phyloP scores from a whole-genome alignment of 768 basidiomycete genomes.

The Mrakia blollopis region DNA sequence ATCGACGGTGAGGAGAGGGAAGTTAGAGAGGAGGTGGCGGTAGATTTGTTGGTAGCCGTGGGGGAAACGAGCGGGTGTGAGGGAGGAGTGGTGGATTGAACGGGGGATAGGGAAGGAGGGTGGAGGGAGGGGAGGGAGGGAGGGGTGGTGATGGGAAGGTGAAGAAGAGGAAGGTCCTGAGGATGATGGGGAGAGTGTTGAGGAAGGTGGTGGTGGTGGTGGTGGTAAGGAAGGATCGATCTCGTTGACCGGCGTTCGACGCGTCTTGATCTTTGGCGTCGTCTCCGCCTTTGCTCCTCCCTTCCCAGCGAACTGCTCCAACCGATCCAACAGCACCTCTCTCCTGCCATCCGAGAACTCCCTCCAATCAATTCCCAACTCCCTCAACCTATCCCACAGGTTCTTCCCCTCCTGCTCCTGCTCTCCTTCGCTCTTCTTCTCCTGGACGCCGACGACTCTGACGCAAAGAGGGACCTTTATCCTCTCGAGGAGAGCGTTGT shows the following conservation, averaged over 20 bases:
- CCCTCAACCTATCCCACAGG: background rate
- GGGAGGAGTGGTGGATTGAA: constrained; percentile 1
- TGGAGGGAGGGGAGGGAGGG: background rate
- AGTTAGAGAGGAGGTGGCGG: constrained; percentile 13
- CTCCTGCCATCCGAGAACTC: constrained; percentile 7
- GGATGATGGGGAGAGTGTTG: background rate
- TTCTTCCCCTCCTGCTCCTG: background rate
- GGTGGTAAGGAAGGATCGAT: background rate
- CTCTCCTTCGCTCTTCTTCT: background rate
- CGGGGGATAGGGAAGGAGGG: background rate
- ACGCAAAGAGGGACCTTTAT: constrained; percentile 5
- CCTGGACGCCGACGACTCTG: constrained; percentile 6
- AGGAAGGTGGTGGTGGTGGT: background rate
- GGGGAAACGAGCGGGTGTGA: background rate
- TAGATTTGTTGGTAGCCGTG: background rate
- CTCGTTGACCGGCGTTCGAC: constrained; percentile 3
- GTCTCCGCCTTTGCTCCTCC: background rate
- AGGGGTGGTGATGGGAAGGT: background rate
- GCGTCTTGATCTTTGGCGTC: background rate
- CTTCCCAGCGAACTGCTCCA: constrained; percentile 17
- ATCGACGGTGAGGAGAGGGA: constrained; percentile 19
- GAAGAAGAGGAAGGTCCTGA: background rate
- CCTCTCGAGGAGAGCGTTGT: background rate
- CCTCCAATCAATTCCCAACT: constrained; percentile 12
- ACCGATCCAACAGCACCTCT: constrained; percentile 1